Percentiles rank a stretch among this genome's conserved stretches.
Conservation (phyloP, 768 basidiomycete genomes). For the Kwoniella dejecticola region DNA sequence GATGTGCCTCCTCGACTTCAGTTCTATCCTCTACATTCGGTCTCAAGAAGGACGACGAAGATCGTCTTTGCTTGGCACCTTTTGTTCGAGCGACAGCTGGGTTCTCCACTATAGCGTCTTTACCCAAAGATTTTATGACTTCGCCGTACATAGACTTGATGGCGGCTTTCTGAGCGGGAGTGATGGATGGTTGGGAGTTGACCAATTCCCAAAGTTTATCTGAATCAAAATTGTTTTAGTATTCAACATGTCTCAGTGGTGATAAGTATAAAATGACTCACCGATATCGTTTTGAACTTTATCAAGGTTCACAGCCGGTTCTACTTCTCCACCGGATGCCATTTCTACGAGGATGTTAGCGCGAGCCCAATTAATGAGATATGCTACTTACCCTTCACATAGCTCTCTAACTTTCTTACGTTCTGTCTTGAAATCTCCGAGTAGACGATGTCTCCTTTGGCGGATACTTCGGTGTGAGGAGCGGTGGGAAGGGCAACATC, state of each 20-base stretch:
- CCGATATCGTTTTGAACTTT: conserved; percentile 93
- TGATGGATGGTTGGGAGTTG: conserved; percentile 95
- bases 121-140: conserved; percentile 84
- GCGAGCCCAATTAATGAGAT: neutral
- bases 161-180: conserved; percentile 79
- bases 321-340: conserved; percentile 85
- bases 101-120: conserved; percentile 25
- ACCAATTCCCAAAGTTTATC: conserved; percentile 96
- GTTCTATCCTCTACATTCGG: conserved; percentile 68
- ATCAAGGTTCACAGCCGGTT: conserved; percentile 85
- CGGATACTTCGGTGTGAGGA: conserved; percentile 88
- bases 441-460: conserved; percentile 92
- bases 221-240: neutral
- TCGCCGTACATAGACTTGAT: conserved; percentile 80
- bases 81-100: conserved; percentile 34
- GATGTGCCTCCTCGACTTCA: conserved; percentile 79
- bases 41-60: conserved; percentile 95
- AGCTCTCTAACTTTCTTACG: conserved; percentile 95
- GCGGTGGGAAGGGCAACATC: conserved; percentile 93
- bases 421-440: conserved; percentile 93
- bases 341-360: conserved; percentile 68
- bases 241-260: neutral
- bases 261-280: conserved; percentile 14
- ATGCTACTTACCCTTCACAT: conserved; percentile 60
- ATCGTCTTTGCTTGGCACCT: conserved; percentile 64